These are phyloP conservation scores for Furcasterigmium furcatum DNA, from an alignment of 2,329 filamentous ascomycete species.

Conservation along the genomic window DNA sequence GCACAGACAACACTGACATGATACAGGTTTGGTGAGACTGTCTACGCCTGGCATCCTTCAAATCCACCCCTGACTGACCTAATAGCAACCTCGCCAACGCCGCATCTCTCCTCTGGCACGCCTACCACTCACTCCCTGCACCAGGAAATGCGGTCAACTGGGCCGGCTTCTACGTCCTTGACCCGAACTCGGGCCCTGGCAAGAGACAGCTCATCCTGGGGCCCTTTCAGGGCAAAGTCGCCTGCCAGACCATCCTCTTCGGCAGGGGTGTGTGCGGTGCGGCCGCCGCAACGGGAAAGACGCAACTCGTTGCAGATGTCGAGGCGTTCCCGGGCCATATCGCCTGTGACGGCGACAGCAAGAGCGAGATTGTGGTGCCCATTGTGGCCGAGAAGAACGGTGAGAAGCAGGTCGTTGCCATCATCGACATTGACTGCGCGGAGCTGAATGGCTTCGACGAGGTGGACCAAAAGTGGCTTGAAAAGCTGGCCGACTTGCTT, in stretches of 20 bases:
- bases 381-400: slow-evolving; percentile 39
- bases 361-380: slow-evolving; percentile 80
- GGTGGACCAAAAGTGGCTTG: slow-evolving; percentile 62
- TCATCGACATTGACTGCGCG: slow-evolving; percentile 79
- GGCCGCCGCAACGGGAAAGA: slow-evolving; percentile 57
- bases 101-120: slow-evolving; percentile 76
- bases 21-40: no score
- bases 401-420: slow-evolving; percentile 53
- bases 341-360: slow-evolving; percentile 72
- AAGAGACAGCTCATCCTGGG: slow-evolving; percentile 64
- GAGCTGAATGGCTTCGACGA: slow-evolving; percentile 64
- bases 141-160: slow-evolving; percentile 72
- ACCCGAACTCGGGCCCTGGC: slow-evolving; percentile 36
- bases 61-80: neutral
- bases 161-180: slow-evolving; percentile 74
- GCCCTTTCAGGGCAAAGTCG: slow-evolving; percentile 77
- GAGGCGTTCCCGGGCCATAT: slow-evolving; percentile 77
- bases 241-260: slow-evolving; percentile 75
- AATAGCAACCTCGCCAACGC: slow-evolving; percentile 72
- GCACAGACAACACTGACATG: neutral
- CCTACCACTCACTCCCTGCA: slow-evolving; percentile 66
- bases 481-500: slow-evolving; percentile 61
- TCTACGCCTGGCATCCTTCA: no score
- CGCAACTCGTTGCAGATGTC: slow-evolving; percentile 69
- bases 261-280: slow-evolving; percentile 73